These are phyloP conservation scores for Phlebopus sp. DNA, from an alignment of 1,284 basidiomycete genomes.

Conservation along the genomic window DNA sequence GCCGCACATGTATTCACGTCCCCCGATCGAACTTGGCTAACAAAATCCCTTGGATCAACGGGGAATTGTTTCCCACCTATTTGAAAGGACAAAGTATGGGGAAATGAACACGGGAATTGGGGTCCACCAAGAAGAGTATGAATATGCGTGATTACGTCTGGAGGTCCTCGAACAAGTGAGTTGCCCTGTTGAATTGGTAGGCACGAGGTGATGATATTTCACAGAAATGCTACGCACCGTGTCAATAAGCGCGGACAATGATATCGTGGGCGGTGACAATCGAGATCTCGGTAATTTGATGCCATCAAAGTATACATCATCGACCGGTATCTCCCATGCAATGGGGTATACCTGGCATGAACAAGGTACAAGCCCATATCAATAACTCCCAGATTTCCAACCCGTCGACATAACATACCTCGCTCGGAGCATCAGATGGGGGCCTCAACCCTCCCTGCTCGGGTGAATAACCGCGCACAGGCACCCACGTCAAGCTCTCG, in stretches of 20 bases:
- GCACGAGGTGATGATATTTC: not conserved
- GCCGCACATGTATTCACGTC: slow-evolving; percentile 45
- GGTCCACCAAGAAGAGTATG: slow-evolving; percentile 35
- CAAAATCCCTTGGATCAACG: slow-evolving; percentile 65
- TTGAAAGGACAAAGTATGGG: slow-evolving; percentile 57
- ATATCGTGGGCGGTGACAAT: slow-evolving; percentile 25
- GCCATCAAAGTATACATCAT: slow-evolving; percentile 37
- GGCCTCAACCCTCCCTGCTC: slow-evolving; percentile 42
- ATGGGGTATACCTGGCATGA: slow-evolving; percentile 30
- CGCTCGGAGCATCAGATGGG: slow-evolving; percentile 42
- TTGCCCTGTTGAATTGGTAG: slow-evolving; percentile 39
- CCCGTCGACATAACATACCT: slow-evolving; percentile 42
- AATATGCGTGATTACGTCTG: slow-evolving; percentile 48
- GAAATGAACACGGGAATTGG: slow-evolving; percentile 41
- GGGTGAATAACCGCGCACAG: slow-evolving; percentile 43
- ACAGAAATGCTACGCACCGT: slow-evolving; percentile 23
- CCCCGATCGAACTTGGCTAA: slow-evolving; percentile 36
- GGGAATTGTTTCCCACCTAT: slow-evolving; percentile 64
- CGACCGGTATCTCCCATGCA: slow-evolving; percentile 37
- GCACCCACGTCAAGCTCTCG: slow-evolving; percentile 49
- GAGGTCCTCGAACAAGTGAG: slow-evolving; percentile 54
- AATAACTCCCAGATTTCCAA: slow-evolving; percentile 1
- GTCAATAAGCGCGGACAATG: slow-evolving; percentile 36
- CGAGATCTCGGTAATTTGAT: slow-evolving; percentile 30
- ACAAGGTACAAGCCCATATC: slow-evolving; percentile 6